A percentile compares a stretch with the other conserved stretches of the same genome.
phyloP scores from a whole-genome alignment of 306 rosid genomes.

The Inga oerstediana region DNA sequence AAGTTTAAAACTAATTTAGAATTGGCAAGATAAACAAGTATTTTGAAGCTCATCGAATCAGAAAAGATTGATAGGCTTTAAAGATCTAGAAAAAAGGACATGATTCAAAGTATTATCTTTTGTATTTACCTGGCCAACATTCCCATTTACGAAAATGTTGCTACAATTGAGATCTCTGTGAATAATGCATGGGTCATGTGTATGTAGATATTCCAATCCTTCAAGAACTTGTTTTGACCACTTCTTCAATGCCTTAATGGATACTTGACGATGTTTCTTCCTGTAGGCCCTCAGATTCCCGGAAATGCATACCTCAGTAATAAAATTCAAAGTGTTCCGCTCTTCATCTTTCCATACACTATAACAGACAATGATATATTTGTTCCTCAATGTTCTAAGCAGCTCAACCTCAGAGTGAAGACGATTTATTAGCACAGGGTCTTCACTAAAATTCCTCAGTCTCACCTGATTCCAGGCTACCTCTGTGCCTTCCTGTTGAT shows the following conservation, averaged over 20 bases:
- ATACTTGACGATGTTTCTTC: conserved; percentile 84
- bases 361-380: conserved; percentile 75
- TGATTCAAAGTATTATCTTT: neutral
- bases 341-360: conserved; percentile 80
- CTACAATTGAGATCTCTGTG: conserved; percentile 98
- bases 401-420: conserved; percentile 78
- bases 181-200: conserved; percentile 88
- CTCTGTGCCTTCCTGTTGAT: conserved; percentile 89
- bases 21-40: neutral
- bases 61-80: neutral
- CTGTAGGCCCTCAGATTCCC: conserved; percentile 89
- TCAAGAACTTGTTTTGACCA: conserved; percentile 93
- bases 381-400: conserved; percentile 62
- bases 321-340: conserved; percentile 64
- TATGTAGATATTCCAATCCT: conserved; percentile 90
- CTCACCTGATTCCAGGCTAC: conserved; percentile 97
- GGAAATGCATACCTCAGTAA: conserved; percentile 85
- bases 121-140: conserved; percentile 72
- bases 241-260: conserved; percentile 85
- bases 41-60: neutral
- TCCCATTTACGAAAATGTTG: conserved; percentile 89
- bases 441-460: conserved; percentile 61
- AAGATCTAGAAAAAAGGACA: neutral
- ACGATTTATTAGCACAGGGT: conserved; percentile 63
- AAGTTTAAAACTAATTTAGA: neutral